Conservation (phyloP, 2,329 filamentous ascomycete species). For the Aspergillus hortae region DNA sequence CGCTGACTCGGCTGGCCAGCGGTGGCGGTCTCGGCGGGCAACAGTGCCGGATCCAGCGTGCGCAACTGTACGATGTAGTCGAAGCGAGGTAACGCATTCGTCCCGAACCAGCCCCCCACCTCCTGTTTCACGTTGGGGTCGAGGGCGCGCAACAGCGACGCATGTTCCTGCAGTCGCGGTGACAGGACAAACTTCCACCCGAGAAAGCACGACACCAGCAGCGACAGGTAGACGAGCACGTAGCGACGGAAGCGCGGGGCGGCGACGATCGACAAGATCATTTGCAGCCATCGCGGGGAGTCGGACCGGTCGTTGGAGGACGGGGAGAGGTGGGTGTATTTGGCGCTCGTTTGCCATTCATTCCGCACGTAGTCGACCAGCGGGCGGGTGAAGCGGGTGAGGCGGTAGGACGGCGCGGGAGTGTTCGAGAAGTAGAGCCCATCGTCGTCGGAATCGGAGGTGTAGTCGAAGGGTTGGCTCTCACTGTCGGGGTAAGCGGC, state of each 20-base stretch:
- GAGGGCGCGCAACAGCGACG: constrained; percentile 27
- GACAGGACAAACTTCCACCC: constrained; percentile 33
- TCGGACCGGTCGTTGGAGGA: constrained; percentile 15
- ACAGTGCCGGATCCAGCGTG: constrained; percentile 45
- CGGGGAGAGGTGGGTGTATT: constrained; percentile 19
- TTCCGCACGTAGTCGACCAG: constrained; percentile 39
- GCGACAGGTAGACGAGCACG: constrained; percentile 30
- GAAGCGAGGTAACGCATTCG: constrained; percentile 47
- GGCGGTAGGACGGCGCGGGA: constrained; percentile 8
- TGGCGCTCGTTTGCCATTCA: constrained; percentile 31
- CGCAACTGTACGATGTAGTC: constrained; percentile 50
- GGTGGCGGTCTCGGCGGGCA: constrained; percentile 36
- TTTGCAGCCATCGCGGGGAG: constrained; percentile 21
- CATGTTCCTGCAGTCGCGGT: constrained; percentile 31
- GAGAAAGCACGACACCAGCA: constrained; percentile 28
- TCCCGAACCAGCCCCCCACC: constrained; percentile 42
- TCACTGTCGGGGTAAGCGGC: constrained; percentile 16
- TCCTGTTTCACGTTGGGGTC: constrained; percentile 25
- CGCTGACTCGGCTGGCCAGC: constrained; percentile 34
- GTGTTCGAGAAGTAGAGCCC: constrained; percentile 13
- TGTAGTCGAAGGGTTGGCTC: constrained; percentile 22
- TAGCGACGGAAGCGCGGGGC: constrained; percentile 43
- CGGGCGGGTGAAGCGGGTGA: constrained; percentile 23
- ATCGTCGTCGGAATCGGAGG: constrained; percentile 30
- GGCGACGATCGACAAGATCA: constrained; percentile 29